A percentile compares a stretch with the other conserved stretches of the same genome.
Evolutionary conservation across 1,139 yeast species (phyloP).

Genomic region (Scheffersomyces lignicola): DNA sequence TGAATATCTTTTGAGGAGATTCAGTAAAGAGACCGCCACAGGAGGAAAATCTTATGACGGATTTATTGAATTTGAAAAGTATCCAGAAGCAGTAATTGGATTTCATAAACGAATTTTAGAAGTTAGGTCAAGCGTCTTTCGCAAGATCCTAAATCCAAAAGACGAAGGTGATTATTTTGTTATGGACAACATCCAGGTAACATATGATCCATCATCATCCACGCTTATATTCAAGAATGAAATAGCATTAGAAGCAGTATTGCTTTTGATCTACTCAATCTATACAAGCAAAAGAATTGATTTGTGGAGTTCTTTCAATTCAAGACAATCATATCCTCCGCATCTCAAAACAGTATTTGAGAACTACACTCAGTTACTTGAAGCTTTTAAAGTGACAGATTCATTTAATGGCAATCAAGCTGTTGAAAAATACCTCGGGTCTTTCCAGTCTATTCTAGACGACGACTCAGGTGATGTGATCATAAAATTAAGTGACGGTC

Average conservation of each 20-base stretch:
- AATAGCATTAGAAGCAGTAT: slow-evolving; percentile 25
- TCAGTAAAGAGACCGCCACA: slow-evolving; percentile 7
- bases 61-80: slow-evolving; percentile 18
- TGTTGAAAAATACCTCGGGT: slow-evolving; percentile 10
- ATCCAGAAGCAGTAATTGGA: slow-evolving; percentile 24
- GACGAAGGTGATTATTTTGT: slow-evolving; percentile 16
- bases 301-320: slow-evolving; percentile 10
- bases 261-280: slow-evolving; percentile 33
- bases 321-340: slow-evolving; percentile 10
- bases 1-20: slow-evolving; percentile 10
- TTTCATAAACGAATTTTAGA: slow-evolving; percentile 31
- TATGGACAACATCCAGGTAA: slow-evolving; percentile 22
- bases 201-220: slow-evolving; percentile 17
- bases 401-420: neutral
- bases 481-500: slow-evolving; percentile 42
- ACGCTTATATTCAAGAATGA: slow-evolving; percentile 16
- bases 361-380: slow-evolving; percentile 10
- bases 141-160: slow-evolving; percentile 20
- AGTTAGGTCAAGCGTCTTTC: slow-evolving; percentile 27
- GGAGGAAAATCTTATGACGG: slow-evolving; percentile 24
- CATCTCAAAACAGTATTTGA: slow-evolving; percentile 10
- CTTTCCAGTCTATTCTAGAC: slow-evolving; percentile 15
- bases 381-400: slow-evolving; percentile 9
- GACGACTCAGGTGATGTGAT: slow-evolving; percentile 23
- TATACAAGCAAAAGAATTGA: slow-evolving; percentile 30